phyloP scores from a whole-genome alignment of 345 rosid genomes.

The Corchorus olitorius region DNA sequence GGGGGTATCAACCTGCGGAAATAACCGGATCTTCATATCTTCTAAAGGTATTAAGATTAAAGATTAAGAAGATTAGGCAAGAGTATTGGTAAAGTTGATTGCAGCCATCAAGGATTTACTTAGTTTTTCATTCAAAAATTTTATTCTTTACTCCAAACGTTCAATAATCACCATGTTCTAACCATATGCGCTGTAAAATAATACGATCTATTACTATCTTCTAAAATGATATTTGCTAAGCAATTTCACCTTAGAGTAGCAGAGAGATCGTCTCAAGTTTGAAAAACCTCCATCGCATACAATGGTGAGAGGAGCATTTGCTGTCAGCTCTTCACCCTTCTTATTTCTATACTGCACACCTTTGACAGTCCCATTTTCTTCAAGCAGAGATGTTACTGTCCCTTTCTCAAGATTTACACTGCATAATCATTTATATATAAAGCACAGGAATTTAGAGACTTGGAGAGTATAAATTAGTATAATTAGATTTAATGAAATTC shows the following conservation, averaged over 20 bases:
- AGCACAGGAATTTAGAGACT: not conserved
- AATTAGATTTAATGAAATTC: no score
- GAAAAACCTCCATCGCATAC: conserved; percentile 58
- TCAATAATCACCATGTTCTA: no score
- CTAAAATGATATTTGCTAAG: not conserved
- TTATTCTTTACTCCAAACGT: not conserved
- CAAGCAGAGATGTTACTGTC: conserved; percentile 47
- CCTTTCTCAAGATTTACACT: conserved; percentile 69
- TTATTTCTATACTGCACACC: conserved; percentile 52
- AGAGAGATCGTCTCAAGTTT: conserved; percentile 55
- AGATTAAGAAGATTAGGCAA: not conserved
- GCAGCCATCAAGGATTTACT: not conserved
- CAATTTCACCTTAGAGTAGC: conserved; percentile 43
- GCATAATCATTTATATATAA: not conserved
- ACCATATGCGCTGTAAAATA: not conserved
- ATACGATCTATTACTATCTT: no score
- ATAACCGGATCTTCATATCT: not conserved
- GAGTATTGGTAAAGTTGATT: not conserved
- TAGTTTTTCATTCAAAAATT: not conserved
- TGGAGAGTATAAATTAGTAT: not conserved
- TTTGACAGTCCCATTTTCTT: conserved; percentile 43
- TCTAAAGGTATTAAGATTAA: not conserved
- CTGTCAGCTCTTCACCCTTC: conserved; percentile 34
- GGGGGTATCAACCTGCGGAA: conserved; percentile 59
- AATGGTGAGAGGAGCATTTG: conserved; percentile 58